Evolutionary conservation across 495 filamentous ascomycete species (phyloP), one percentile per base, ranked within the genome.

Genomic region (Astrocystis sublimbata): DNA sequence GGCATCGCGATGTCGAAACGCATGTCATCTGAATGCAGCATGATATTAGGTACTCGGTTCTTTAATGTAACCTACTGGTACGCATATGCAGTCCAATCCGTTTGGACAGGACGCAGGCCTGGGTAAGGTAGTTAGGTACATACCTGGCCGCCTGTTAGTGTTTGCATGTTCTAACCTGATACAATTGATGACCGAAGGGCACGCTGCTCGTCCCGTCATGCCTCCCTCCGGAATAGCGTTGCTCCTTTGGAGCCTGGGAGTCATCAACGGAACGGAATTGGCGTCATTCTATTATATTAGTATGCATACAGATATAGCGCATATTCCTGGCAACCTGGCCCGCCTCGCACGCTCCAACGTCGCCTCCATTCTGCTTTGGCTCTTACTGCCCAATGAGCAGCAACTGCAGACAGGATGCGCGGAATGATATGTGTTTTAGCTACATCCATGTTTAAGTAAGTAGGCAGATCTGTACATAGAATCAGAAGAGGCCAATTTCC

Each of bases 281-380:
- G 15, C 6, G 21, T 8, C 3, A 17, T 28, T n/a, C 31, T 49
- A 23, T 28, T n/a, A 52, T 49, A 23, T 0, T 23, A 47, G 30
- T 52, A 35, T 33, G 49, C 49, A 35, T 13, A 19, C 24, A 51
- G 28, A 35, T 13, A 19, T 33, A 51, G 28, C 47, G 28, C 28
- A 52, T 10, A 30, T 31, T 49, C 30, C 26, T 9, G 15, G 46
- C 9, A 17, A 28, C 17, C 35, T 21, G 15, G 17, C n/a, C n/a
- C n/a, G n/a, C n/a, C n/a, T n/a, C n/a, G n/a, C n/a, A n/a, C n/a
- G n/a, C n/a, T 24, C 17, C 17, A 15, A 56, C 36, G 10, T n/a
- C n/a, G 24, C 33, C 53, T 38, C 38, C 53, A 6, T 56, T 56
- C 28, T 56, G 24, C 45, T 47, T 47, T 41, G 28, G 52, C 35